Conservation (phyloP, 177 flowering plant genomes). For the Vitis hybrid region DNA sequence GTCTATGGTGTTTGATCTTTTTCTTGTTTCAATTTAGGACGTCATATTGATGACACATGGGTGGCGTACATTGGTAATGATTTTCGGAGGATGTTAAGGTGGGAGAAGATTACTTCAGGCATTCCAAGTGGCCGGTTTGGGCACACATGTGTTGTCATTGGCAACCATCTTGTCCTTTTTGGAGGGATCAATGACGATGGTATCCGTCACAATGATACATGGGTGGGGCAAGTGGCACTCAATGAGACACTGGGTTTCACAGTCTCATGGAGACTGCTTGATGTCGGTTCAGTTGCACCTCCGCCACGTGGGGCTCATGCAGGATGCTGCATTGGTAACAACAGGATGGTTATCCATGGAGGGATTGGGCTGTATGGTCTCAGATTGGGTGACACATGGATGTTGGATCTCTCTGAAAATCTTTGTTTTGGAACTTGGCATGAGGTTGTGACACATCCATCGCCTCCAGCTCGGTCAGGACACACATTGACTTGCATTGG, state of each 20-base stretch:
- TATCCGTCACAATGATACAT: slow-evolving; percentile 85
- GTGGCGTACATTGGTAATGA: slow-evolving; percentile 59
- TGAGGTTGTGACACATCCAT: slow-evolving; percentile 45
- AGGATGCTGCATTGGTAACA: slow-evolving; percentile 56
- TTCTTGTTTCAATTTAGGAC: slow-evolving; percentile 44
- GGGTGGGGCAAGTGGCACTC: slow-evolving; percentile 62
- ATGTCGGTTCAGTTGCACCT: slow-evolving; percentile 58
- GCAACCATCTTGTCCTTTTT: slow-evolving; percentile 69
- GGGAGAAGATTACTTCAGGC: slow-evolving; percentile 71
- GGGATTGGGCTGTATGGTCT: slow-evolving; percentile 74
- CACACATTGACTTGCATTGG: slow-evolving; percentile 79
- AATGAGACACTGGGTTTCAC: slow-evolving; percentile 42
- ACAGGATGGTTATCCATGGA: slow-evolving; percentile 79
- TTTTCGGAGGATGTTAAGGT: slow-evolving; percentile 35
- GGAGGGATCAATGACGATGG: slow-evolving; percentile 94
- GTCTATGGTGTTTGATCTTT: not conserved
- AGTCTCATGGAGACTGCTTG: slow-evolving; percentile 73
- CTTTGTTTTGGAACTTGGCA: slow-evolving; percentile 56
- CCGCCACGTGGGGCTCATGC: slow-evolving; percentile 96
- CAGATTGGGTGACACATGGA: slow-evolving; percentile 79
- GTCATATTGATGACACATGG: slow-evolving; percentile 97
- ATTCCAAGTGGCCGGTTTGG: slow-evolving; percentile 93
- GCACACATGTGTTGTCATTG: slow-evolving; percentile 66
- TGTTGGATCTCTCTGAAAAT: slow-evolving; percentile 66
- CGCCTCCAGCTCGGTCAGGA: slow-evolving; percentile 89